Conservation (phyloP, 2,329 filamentous ascomycete genomes). For the Fusarium sp. region DNA sequence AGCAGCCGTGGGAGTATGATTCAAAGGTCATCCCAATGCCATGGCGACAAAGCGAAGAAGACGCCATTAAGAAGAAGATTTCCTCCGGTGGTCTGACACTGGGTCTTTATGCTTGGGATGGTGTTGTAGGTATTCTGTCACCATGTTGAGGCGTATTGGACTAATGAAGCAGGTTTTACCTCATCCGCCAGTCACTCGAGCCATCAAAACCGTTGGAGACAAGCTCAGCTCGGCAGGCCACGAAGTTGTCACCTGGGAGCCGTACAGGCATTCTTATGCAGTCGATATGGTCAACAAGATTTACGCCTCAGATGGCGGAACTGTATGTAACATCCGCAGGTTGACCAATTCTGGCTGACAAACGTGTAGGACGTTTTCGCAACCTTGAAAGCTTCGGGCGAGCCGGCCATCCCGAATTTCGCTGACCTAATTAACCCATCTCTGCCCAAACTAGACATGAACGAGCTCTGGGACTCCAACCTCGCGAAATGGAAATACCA, state of each 20-base stretch:
- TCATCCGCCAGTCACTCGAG: slow-evolving; percentile 56
- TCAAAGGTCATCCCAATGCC: slow-evolving; percentile 54
- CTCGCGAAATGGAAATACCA: slow-evolving; percentile 55
- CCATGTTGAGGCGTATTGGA: slow-evolving; percentile 3
- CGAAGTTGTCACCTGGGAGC: slow-evolving; percentile 50
- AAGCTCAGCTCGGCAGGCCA: slow-evolving; percentile 49
- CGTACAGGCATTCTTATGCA: slow-evolving; percentile 49
- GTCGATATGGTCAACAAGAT: slow-evolving; percentile 47
- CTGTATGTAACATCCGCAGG: slow-evolving; percentile 31
- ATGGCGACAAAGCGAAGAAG: slow-evolving; percentile 53
- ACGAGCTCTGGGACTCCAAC: slow-evolving; percentile 46
- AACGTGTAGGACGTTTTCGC: slow-evolving; percentile 46
- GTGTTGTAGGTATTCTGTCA: background rate
- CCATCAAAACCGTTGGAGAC: slow-evolving; percentile 47
- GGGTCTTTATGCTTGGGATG: slow-evolving; percentile 52
- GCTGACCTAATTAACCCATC: slow-evolving; percentile 33
- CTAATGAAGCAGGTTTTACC: slow-evolving; percentile 48
- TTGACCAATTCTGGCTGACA: background rate
- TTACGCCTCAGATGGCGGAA: slow-evolving; percentile 51
- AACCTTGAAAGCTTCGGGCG: slow-evolving; percentile 51
- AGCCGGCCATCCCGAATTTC: slow-evolving; percentile 57
- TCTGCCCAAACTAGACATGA: slow-evolving; percentile 45
- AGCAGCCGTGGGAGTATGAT: slow-evolving; percentile 56
- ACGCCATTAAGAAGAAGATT: slow-evolving; percentile 43
- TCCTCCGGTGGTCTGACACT: slow-evolving; percentile 46